Conservation (phyloP, 257 asterid genomes). For the Eustoma russellianum region DNA sequence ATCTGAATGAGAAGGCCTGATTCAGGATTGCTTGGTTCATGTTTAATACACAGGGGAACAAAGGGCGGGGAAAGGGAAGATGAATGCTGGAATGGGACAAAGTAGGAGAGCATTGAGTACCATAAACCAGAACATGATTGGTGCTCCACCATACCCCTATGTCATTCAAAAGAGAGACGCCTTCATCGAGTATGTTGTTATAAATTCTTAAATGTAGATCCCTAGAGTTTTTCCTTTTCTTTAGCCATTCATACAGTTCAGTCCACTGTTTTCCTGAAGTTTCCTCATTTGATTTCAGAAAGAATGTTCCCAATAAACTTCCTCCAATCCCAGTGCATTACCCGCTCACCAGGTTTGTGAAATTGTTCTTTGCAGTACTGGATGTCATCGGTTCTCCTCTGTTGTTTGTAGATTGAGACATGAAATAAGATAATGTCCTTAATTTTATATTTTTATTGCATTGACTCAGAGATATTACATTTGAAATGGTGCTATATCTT, state of each 20-base stretch:
- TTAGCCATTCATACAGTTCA: too few species aligned
- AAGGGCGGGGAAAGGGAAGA: slow-evolving; percentile 26
- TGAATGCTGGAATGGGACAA: slow-evolving; percentile 22
- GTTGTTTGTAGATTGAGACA: too few species aligned
- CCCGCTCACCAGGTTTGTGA: slow-evolving; percentile 67
- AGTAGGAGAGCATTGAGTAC: slow-evolving; percentile 66
- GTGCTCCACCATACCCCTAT: slow-evolving; percentile 41
- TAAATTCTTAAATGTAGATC: background rate
- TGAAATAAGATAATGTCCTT: background rate
- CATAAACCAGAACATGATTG: slow-evolving; percentile 46
- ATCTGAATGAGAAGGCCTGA: background rate
- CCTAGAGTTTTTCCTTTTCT: too few species aligned
- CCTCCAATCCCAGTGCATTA: slow-evolving; percentile 45
- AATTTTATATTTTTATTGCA: background rate
- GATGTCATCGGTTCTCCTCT: background rate
- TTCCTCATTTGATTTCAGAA: slow-evolving; percentile 28
- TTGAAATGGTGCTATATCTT: background rate
- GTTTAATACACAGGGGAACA: slow-evolving; percentile 27
- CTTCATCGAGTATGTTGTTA: slow-evolving; percentile 39
- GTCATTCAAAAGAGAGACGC: slow-evolving; percentile 53
- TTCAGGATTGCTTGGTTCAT: background rate
- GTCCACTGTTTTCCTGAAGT: background rate
- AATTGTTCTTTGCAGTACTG: slow-evolving; percentile 1
- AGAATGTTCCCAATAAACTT: slow-evolving; percentile 29
- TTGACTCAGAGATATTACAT: background rate